Conservation (phyloP, 768 basidiomycete species). For the Lanmaoa pseudosensibilis region DNA sequence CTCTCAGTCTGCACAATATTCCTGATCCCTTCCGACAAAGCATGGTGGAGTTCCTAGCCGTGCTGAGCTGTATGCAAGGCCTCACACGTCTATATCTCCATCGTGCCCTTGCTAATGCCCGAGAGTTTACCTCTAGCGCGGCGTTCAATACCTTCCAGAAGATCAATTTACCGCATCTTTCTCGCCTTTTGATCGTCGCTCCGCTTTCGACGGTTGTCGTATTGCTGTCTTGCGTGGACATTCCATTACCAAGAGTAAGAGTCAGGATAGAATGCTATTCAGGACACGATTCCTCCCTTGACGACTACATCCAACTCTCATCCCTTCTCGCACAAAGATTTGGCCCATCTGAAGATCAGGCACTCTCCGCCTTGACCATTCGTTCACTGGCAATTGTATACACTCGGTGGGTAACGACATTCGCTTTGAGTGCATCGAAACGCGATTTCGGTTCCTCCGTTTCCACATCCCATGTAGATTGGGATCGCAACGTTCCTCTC, state of each 20-base stretch:
- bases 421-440: no score
- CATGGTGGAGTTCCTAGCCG: conserved; percentile 17
- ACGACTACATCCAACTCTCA: no score
- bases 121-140: background rate
- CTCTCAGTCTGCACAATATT: conserved; percentile 34
- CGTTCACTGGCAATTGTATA: no score
- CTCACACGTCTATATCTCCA: conserved; percentile 20
- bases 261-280: background rate
- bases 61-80: conserved; percentile 32
- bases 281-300: background rate
- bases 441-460: no score
- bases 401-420: no score
- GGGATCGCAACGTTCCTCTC: no score
- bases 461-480: no score
- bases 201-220: background rate
- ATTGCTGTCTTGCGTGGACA: conserved; percentile 1
- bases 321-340: no score
- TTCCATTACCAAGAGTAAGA: background rate
- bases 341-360: no score
- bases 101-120: no score
- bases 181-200: background rate
- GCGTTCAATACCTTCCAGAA: background rate
- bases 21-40: conserved; percentile 25
- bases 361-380: no score
- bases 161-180: background rate